phyloP scores from a whole-genome alignment of 2,329 filamentous ascomycete genomes.

The Xylaria sp. region DNA sequence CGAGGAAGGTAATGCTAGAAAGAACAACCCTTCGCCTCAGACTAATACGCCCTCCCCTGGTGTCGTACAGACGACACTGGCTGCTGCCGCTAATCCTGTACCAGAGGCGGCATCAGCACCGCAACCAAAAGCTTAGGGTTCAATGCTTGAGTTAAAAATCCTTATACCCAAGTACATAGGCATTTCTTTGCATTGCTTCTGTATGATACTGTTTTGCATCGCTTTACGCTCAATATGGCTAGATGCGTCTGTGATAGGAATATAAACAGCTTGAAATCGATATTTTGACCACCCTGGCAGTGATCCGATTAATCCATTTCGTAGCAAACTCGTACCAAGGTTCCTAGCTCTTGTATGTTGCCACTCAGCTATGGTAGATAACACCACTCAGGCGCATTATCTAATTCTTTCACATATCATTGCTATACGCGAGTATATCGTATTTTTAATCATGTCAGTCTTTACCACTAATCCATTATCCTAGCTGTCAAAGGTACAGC shows the following conservation, averaged over 20 bases:
- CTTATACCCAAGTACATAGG: constrained; percentile 14
- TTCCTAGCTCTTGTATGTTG: too few species aligned
- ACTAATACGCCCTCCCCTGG: constrained; percentile 42
- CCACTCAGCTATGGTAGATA: too few species aligned
- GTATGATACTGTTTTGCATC: constrained; percentile 21
- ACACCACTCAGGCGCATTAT: too few species aligned
- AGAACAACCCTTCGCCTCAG: constrained; percentile 41
- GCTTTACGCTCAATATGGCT: background rate
- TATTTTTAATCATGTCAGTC: too few species aligned
- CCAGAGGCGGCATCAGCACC: constrained; percentile 36
- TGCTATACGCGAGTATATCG: too few species aligned
- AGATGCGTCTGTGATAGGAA: background rate
- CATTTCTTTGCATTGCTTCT: constrained; percentile 11
- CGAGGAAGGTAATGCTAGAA: constrained; percentile 53
- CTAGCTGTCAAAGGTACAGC: too few species aligned
- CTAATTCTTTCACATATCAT: too few species aligned
- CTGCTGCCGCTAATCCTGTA: constrained; percentile 42
- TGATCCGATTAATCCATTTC: background rate
- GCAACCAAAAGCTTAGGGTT: constrained; percentile 42
- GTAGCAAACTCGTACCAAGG: too few species aligned
- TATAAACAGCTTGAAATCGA: constrained; percentile 20
- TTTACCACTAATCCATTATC: too few species aligned
- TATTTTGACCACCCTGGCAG: background rate
- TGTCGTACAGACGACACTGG: constrained; percentile 48
- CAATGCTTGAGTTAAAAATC: background rate